phyloP scores from a whole-genome alignment of 2,329 filamentous ascomycete genomes.

The Arthrobotrys iridis region DNA sequence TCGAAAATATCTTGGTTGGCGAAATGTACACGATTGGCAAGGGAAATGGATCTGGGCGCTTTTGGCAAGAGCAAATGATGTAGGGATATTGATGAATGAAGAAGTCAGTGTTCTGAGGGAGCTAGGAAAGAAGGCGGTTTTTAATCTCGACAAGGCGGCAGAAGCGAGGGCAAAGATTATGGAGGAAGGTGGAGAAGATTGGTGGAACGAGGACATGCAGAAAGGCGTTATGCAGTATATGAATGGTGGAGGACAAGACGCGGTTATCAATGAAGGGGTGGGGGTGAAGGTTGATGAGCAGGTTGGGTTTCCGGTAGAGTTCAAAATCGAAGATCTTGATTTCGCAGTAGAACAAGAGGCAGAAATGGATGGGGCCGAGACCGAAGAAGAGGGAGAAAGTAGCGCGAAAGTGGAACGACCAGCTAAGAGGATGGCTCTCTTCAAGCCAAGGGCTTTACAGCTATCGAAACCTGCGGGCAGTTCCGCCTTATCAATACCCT shows the following conservation, averaged over 20 bases:
- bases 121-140: conserved; percentile 56
- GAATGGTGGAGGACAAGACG: conserved; percentile 26
- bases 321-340: conserved; percentile 31
- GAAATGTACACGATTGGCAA: conserved; percentile 48
- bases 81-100: conserved; percentile 55
- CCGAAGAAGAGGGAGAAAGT: conserved; percentile 12
- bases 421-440: conserved; percentile 36
- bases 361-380: neutral
- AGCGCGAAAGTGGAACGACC: conserved; percentile 12
- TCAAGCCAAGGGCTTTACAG: conserved; percentile 26
- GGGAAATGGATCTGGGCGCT: conserved; percentile 58
- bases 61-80: conserved; percentile 56
- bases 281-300: conserved; percentile 8
- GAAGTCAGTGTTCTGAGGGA: conserved; percentile 57
- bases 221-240: conserved; percentile 33
- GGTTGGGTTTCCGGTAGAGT: conserved; percentile 2
- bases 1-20: conserved; percentile 46
- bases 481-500: neutral
- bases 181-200: conserved; percentile 21
- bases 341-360: conserved; percentile 11
- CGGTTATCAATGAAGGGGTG: conserved; percentile 11
- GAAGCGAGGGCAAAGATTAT: conserved; percentile 47
- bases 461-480: neutral
- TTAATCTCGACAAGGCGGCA: conserved; percentile 49
- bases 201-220: conserved; percentile 30